Evolutionary conservation across 495 filamentous ascomycete species (phyloP).

Genomic region (Hypoxylon perforatum): DNA sequence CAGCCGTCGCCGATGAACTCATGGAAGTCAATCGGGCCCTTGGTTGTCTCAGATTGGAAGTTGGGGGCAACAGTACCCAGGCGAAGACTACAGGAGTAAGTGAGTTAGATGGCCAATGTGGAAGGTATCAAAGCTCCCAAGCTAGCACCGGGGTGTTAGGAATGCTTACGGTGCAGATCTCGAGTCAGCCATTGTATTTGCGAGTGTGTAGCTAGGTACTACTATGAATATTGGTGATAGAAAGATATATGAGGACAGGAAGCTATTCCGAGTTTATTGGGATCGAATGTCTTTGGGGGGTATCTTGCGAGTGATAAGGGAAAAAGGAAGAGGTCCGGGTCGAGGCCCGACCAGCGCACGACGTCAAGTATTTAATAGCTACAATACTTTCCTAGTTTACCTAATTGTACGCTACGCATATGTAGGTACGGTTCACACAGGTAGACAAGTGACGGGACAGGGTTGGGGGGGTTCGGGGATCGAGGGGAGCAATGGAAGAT

Average conservation of each 20-base stretch:
- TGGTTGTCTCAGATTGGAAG: slow-evolving; percentile 93
- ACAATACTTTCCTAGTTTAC: slow-evolving; percentile 6
- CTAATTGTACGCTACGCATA: slow-evolving; percentile 8
- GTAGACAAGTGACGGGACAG: too few relatives aligned
- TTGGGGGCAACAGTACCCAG: slow-evolving; percentile 90
- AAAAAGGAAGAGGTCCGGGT: slow-evolving; percentile 6
- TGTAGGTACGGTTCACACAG: slow-evolving; percentile 19
- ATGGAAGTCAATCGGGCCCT: slow-evolving; percentile 94
- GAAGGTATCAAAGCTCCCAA: too few relatives aligned
- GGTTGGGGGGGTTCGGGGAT: neutral
- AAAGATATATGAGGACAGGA: slow-evolving; percentile 5
- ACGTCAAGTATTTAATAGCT: slow-evolving; percentile 36
- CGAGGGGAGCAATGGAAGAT: slow-evolving; percentile 11
- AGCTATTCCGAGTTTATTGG: neutral
- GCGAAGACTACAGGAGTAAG: slow-evolving; percentile 69
- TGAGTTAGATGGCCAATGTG: slow-evolving; percentile 13
- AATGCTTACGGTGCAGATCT: slow-evolving; percentile 43
- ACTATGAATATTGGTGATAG: neutral
- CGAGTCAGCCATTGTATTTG: slow-evolving; percentile 39
- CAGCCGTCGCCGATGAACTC: slow-evolving; percentile 94
- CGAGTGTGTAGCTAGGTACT: neutral
- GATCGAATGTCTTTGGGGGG: neutral
- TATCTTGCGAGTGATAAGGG: slow-evolving; percentile 27
- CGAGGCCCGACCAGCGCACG: slow-evolving; percentile 23
- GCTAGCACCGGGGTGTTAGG: neutral